These are phyloP conservation scores for Moesziomyces parantarcticus DNA, from an alignment of 1,284 basidiomycete genomes.

Conservation along the genomic window DNA sequence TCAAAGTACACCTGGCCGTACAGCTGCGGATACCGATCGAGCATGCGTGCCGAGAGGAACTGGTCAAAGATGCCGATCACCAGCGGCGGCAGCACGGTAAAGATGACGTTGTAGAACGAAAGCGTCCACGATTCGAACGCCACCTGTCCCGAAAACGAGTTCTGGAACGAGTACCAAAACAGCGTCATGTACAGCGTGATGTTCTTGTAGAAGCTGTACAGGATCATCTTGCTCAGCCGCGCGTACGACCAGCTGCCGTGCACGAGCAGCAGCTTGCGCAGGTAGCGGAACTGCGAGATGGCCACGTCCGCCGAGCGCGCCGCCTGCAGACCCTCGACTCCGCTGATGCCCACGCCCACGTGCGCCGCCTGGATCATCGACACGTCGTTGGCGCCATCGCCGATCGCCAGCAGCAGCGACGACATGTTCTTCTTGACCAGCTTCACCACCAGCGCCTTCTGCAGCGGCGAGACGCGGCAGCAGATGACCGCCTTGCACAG, in stretches of 20 bases:
- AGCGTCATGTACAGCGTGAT: slow-evolving; percentile 97
- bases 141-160: slow-evolving; percentile 97
- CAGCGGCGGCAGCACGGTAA: slow-evolving; percentile 84
- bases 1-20: slow-evolving; percentile 72
- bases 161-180: slow-evolving; percentile 88
- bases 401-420: slow-evolving; percentile 89
- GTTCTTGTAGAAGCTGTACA: slow-evolving; percentile 76
- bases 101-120: slow-evolving; percentile 71
- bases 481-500: slow-evolving; percentile 99
- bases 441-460: slow-evolving; percentile 98
- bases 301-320: slow-evolving; percentile 95
- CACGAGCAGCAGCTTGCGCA: slow-evolving; percentile 94
- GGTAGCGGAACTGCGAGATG: slow-evolving; percentile 96
- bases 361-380: slow-evolving; percentile 75
- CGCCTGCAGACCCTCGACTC: slow-evolving; percentile 97
- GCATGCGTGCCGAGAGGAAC: slow-evolving; percentile 93
- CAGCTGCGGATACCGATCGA: slow-evolving; percentile 96
- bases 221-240: slow-evolving; percentile 90
- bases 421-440: slow-evolving; percentile 96
- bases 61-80: slow-evolving; percentile 98
- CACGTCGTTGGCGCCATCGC: slow-evolving; percentile 75
- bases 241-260: slow-evolving; percentile 99
- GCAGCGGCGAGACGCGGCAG: slow-evolving; percentile 96
- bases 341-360: slow-evolving; percentile 97
- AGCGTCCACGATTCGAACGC: slow-evolving; percentile 99